Evolutionary conservation across 139 green algal genomes (phyloP).

Genomic region (Desmodesmus armatus): DNA sequence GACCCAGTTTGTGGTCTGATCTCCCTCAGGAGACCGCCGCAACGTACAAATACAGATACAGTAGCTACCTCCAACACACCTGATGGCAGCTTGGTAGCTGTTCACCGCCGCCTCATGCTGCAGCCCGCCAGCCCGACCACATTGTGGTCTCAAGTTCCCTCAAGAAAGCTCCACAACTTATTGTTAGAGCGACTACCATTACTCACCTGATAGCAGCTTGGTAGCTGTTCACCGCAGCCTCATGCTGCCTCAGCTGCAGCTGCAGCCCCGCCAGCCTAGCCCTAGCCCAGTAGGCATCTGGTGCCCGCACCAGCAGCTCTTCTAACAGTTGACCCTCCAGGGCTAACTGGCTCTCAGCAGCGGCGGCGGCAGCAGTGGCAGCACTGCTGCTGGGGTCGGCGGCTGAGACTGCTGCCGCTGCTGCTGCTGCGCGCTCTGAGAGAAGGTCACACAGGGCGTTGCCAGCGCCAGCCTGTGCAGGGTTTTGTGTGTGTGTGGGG

Average conservation of each 20-base stretch:
- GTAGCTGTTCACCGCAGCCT: neutral
- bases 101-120: no score
- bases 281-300: conserved; percentile 29
- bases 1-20: no score
- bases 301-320: conserved; percentile 47
- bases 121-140: no score
- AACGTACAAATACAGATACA: no score
- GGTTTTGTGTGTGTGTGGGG: no score
- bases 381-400: neutral
- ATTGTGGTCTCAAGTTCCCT: no score
- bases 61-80: neutral
- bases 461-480: conserved; percentile 54
- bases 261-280: conserved; percentile 37
- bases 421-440: conserved; percentile 26
- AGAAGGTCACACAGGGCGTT: conserved; percentile 65
- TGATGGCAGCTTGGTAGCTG: conserved; percentile 40
- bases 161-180: no score
- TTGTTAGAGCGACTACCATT: no score
- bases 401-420: conserved; percentile 15
- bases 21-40: no score
- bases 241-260: conserved; percentile 25
- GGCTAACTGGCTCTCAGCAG: neutral
- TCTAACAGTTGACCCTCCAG: conserved; percentile 50
- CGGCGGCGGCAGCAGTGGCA: neutral
- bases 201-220: conserved; percentile 37